Evolutionary conservation across 345 rosid genomes (phyloP), one percentile per base, ranked within the genome.

Genomic region (Boechera stricta): DNA sequence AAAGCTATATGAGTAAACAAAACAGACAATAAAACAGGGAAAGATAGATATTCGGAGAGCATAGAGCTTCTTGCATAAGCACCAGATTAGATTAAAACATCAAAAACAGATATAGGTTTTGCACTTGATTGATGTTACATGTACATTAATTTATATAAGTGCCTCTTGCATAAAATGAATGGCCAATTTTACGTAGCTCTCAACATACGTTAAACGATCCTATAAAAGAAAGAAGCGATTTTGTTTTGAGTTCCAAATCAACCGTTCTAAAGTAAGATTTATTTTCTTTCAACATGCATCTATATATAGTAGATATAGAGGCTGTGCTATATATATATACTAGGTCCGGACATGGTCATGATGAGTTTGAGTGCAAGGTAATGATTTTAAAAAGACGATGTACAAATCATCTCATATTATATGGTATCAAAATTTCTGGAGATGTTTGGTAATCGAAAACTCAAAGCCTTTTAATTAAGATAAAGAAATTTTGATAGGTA

Each of bases 81-180:
- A 10, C 3, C 16, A 11, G 2, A 18, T 10, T 24, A 12, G 24
- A 62, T 16, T 18, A 62, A 42, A 42, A 63, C 16, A n/a, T 24
- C 5, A 42, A 65, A 42, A 32, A 47, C 32, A 11, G 0, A 68
- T 15, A 24, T 13, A 58, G 51, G 45, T 59, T 41, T 63, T 42
- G 38, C 47, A 54, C 21, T 42, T 31, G 47, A 54, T 33, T 54
- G 71, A 74, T 74, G 71, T 55, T 49, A 64, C 57, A 13, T 10
- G 10, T 53, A 42, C 47, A 33, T 38, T 41, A 42, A 42, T 64
- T 47, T 36, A 48, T 44, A 42, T 28, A 6, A 10, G 32, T 57
- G 67, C 39, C 73, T 74, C 72, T 66, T 66, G 67, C 42, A 45
- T 36, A 15, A 66, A 74, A 58, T 38, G 53, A 47, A 52, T 58